Evolutionary conservation across 1,284 basidiomycete genomes (phyloP), one percentile per base, ranked within the genome.

Genomic region (Meripilus lineatus): DNA sequence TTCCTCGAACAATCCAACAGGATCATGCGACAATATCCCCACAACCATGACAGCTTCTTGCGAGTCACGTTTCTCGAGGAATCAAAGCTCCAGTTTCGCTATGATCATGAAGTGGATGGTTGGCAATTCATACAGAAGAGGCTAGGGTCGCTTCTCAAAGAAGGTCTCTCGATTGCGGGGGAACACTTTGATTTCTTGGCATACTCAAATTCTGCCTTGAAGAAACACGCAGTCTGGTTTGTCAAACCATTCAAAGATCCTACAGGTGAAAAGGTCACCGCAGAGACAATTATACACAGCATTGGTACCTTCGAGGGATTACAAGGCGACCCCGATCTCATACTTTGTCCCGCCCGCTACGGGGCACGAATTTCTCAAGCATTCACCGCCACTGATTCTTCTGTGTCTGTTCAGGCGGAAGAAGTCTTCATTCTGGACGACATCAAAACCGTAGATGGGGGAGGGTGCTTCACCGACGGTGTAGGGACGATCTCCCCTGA

Each of bases 361-460:
- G 88, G 84, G 5, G 89, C 88, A 11, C 71, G 89, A 20, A 66
- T 90, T 52, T 81, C 84, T 10, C 89, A 89, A 62, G 84, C 85
- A 0, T 90, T 91, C 55, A 85, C 84, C 0, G 77, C 82, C 1
- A 91, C 88, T 2, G 77, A 84, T 51, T 75, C 77, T 0, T 82
- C 83, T 1, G 71, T 88, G 21, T 58, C 58, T 21, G 73, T 90
- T 32, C 67, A 86, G 50, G 84, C 81, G 79, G 70, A 74, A 41
- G 67, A 72, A 48, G 67, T 82, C n/a, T 58, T 61, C 0, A 58
- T 83, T 3, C 60, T 59, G 20, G 55, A 51, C 18, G 55, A 70
- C 50, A 10, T 66, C 72, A 40, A 70, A 8, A 45, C 38, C 30
- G n/a, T 21, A 7, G 2, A 7, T 4, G 23, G n/a, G n/a, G n/a